Percentiles rank a stretch among this genome's conserved stretches.
Conservation (phyloP, 371 early-diverging fungal species). For the Smittium mucronatum region DNA sequence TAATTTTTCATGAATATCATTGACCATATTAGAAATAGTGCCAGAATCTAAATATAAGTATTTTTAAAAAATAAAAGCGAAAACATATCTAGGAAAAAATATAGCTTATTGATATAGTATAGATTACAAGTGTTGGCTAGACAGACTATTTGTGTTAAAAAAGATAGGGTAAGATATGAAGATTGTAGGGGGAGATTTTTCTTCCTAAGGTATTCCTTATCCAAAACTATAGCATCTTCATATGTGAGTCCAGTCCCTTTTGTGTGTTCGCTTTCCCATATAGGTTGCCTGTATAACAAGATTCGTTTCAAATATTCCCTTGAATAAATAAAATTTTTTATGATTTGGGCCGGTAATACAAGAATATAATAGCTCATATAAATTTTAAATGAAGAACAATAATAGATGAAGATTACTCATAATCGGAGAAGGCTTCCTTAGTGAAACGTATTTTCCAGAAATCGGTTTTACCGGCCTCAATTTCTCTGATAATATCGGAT, state of each 20-base stretch:
- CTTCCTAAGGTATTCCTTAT: constrained; percentile 30
- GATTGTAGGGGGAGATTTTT: background rate
- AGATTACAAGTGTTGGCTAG: background rate
- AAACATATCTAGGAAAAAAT: too few species aligned
- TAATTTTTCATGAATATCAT: background rate
- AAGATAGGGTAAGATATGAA: background rate
- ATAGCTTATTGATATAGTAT: background rate
- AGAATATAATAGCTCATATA: constrained; percentile 10
- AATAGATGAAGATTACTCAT: constrained; percentile 49
- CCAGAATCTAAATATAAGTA: background rate
- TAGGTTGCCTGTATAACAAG: constrained; percentile 47
- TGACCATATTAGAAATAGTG: background rate
- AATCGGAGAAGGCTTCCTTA: constrained; percentile 66
- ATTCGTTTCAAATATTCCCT: constrained; percentile 61
- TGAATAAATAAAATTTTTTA: constrained; percentile 4
- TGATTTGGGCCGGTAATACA: constrained; percentile 2
- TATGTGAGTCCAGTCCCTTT: constrained; percentile 63
- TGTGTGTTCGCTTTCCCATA: constrained; percentile 68
- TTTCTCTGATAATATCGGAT: background rate
- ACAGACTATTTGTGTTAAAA: background rate
- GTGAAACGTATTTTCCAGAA: constrained; percentile 68
- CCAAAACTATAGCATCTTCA: constrained; percentile 61
- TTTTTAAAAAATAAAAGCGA: background rate
- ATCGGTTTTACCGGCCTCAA: constrained; percentile 12
- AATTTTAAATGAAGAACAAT: constrained; percentile 7